phyloP scores from a whole-genome alignment of 2,329 filamentous ascomycete genomes.

The Hypoxylon sp. region DNA sequence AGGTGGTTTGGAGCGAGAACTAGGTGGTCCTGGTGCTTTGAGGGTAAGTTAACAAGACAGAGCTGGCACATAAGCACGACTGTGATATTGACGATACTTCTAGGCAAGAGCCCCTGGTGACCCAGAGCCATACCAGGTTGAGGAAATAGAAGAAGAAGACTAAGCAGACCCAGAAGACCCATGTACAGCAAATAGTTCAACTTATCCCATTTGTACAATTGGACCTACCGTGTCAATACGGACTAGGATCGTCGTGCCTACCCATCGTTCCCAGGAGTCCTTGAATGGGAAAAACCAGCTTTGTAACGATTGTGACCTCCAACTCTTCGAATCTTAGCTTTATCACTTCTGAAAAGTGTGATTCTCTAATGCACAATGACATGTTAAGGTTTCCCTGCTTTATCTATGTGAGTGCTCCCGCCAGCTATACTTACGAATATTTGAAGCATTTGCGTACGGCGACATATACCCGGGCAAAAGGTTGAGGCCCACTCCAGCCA shows the following conservation, averaged over 20 bases:
- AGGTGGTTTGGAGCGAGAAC: slow-evolving; percentile 79
- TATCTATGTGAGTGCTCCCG: background rate
- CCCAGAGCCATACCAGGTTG: slow-evolving; percentile 63
- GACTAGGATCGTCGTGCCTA: slow-evolving; percentile 6
- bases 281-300: slow-evolving; percentile 15
- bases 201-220: slow-evolving; percentile 14
- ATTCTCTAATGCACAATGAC: slow-evolving; percentile 12
- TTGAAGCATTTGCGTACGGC: background rate
- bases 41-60: slow-evolving; percentile 67
- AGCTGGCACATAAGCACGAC: background rate
- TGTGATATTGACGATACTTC: slow-evolving; percentile 37
- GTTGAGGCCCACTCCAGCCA: slow-evolving; percentile 19
- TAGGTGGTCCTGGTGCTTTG: slow-evolving; percentile 77
- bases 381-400: slow-evolving; percentile 19
- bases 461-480: slow-evolving; percentile 6
- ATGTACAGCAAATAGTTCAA: slow-evolving; percentile 7
- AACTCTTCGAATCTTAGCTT: background rate
- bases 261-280: background rate
- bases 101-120: slow-evolving; percentile 71
- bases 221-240: background rate
- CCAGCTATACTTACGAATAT: slow-evolving; percentile 6
- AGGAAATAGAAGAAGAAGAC: slow-evolving; percentile 48
- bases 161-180: slow-evolving; percentile 26
- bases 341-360: background rate
- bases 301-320: slow-evolving; percentile 4